phyloP scores from a whole-genome alignment of 768 basidiomycete genomes.

The Mycena haematopus region DNA sequence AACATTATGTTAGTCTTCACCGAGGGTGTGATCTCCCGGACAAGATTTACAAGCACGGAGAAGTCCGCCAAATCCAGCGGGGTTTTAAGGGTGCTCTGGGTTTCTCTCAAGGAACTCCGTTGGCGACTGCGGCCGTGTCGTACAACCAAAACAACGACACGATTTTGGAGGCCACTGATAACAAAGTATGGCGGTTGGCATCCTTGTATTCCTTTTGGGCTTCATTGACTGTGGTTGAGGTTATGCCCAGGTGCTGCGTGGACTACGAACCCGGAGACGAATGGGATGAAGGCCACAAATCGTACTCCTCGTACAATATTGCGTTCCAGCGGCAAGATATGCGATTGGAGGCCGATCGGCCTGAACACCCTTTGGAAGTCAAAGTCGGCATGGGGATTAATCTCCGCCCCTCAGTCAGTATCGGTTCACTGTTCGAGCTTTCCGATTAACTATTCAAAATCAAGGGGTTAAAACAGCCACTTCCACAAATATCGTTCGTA shows the following conservation, averaged over 20 bases:
- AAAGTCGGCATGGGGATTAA: too few species aligned
- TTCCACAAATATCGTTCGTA: too few species aligned
- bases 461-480: too few species aligned
- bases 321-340: neutral
- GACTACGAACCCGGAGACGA: neutral
- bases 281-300: slow-evolving; percentile 5
- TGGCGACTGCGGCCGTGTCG: neutral
- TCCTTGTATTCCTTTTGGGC: neutral
- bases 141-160: neutral
- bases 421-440: too few species aligned
- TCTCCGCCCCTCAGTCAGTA: too few species aligned
- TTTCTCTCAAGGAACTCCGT: neutral
- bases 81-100: neutral
- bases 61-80: neutral
- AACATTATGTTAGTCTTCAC: neutral
- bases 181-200: neutral
- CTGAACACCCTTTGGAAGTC: too few species aligned
- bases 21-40: neutral
- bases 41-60: neutral
- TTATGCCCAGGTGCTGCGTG: slow-evolving; percentile 3
- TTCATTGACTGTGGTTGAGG: neutral
- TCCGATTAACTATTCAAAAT: too few species aligned
- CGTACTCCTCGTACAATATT: slow-evolving; percentile 8
- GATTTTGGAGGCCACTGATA: neutral
- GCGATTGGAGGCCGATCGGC: neutral